Base-by-base conservation (phyloP, 2,329 filamentous ascomycete species). In the Pyrenophora teres region DNA sequence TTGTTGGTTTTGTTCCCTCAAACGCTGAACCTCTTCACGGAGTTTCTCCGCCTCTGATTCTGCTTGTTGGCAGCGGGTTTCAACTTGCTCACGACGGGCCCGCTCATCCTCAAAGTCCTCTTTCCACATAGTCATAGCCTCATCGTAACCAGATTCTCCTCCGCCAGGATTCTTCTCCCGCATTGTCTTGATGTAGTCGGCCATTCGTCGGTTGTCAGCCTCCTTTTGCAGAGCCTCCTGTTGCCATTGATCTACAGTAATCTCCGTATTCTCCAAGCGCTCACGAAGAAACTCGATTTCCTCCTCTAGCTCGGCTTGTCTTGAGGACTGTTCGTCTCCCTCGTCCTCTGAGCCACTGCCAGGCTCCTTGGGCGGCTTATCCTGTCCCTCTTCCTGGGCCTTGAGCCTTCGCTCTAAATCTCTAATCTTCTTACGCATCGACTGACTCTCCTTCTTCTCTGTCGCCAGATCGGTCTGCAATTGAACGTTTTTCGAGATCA, bases 401-500 rank as follows among this genome's bases (percentile, higher is more conserved):
- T 84, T 82, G 10, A 92, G 74, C 63, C 88, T 87, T 69, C 89
- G 90, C 74, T 97, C 92, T 40, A 97, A 76, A 64, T 97, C 92
- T 65, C 92, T 90, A 51, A 96, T 82, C 60, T 89, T 87, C 56
- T 88, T 86, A 18, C 91, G 87, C 49, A 97, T 74, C 16, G 87
- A 81, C 71, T 95, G 94, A 70, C 91, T 94, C 67, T 99, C 94
- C 59, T 95, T 90, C 73, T 96, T 91, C 51, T 94, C 82, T 31
- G 94, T 90, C 3, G 93, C 86, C 38, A 97, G 84, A 54, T 90
- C 90, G 0, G 93, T 96, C 74, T 95, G 94, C 41, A 97, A 82
- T 70, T 97, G 92, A 4, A 97, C 93, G 65, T 97, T 99, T 74
- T 97, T 93, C 38, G 91, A 92, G 64, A 97, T 96, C 87, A 97